Base-by-base conservation (phyloP, 108 stramenopile genomes). In the Epithemia pelagica region DNA sequence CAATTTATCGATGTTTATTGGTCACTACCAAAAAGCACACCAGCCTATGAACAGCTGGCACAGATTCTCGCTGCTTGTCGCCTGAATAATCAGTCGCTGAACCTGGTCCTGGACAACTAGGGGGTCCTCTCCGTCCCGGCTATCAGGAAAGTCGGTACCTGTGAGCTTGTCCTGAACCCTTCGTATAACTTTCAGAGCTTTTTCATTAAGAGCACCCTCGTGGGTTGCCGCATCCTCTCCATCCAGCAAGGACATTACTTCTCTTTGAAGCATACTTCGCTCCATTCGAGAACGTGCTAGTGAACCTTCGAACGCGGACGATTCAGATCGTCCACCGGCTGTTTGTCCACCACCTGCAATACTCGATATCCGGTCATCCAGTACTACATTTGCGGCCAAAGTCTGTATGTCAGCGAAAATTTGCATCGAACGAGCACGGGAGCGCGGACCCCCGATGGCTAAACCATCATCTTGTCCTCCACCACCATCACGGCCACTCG, bases 91-190 rank as follows among this genome's bases (percentile, higher is more conserved):
- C 68, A 99, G 80, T 2, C 92, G 84, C 61, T 98, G 95, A 5
- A 99, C 98, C 75, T 99, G 99, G 26, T 96, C 90, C 21, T 86
- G 71, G 5, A 99, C 96, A 65, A 84, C 86, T 61, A 97, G 71
- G 1, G 88, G 68, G 15, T 46, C 37, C 7, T 89, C 84, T 26
- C 77, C 81, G 0, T 64, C 71, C 10, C 37, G 5, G 1, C 73
- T 57, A 27, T 76, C 83, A n/a, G 76, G 76, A 69, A 99, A 99
- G 68, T 99, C 99, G 8, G 89, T 91, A 1, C 99, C 99, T 1
- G 84, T 88, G 59, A 99, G 78, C 70, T 99, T 99, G 66, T 96
- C 96, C 71, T 97, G 92, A 25, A 99, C 95, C 8, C 99, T 84
- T 59, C 82, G 82, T 67, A 99, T 89, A 32, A 99, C 97, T 61